phyloP scores from a whole-genome alignment of 768 basidiomycete species.

The Suillus cothurnatus region DNA sequence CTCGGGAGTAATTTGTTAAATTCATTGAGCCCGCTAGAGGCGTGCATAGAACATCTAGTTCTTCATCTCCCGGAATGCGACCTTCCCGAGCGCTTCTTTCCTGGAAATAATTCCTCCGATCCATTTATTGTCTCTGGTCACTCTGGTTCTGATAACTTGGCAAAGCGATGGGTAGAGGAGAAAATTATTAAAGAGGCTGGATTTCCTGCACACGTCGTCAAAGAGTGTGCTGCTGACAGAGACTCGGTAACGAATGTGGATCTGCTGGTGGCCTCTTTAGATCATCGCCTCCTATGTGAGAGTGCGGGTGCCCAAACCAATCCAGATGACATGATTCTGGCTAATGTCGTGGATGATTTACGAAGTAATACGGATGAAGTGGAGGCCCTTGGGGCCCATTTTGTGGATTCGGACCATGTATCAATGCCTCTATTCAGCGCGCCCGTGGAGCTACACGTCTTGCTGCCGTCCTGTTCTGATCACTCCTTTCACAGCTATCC shows the following conservation, averaged over 20 bases:
- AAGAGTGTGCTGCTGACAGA: slow-evolving; percentile 46
- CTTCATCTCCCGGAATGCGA: slow-evolving; percentile 87
- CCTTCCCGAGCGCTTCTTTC: slow-evolving; percentile 72
- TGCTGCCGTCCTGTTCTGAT: slow-evolving; percentile 51
- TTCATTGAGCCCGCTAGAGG: slow-evolving; percentile 65
- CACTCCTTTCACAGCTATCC: slow-evolving; percentile 52
- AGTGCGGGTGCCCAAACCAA: slow-evolving; percentile 32
- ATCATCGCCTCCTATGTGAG: slow-evolving; percentile 55
- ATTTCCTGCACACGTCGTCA: slow-evolving; percentile 74
- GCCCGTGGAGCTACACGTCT: slow-evolving; percentile 66
- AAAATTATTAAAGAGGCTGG: slow-evolving; percentile 83
- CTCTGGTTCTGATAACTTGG: slow-evolving; percentile 62
- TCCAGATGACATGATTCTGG: slow-evolving; percentile 30
- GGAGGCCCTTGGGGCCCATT: slow-evolving; percentile 57
- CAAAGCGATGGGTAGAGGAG: slow-evolving; percentile 78
- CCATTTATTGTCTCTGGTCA: slow-evolving; percentile 70
- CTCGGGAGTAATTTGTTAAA: slow-evolving; percentile 64
- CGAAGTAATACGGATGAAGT: slow-evolving; percentile 41
- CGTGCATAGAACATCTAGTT: slow-evolving; percentile 83
- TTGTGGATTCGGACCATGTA: slow-evolving; percentile 47
- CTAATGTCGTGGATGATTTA: slow-evolving; percentile 12
- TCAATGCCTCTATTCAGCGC: slow-evolving; percentile 67
- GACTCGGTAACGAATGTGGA: slow-evolving; percentile 51
- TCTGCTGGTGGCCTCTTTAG: slow-evolving; percentile 55
- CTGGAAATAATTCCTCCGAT: slow-evolving; percentile 63